Conservation (phyloP, 2,329 filamentous ascomycete genomes). For the Sodiomyces alkalinus region DNA sequence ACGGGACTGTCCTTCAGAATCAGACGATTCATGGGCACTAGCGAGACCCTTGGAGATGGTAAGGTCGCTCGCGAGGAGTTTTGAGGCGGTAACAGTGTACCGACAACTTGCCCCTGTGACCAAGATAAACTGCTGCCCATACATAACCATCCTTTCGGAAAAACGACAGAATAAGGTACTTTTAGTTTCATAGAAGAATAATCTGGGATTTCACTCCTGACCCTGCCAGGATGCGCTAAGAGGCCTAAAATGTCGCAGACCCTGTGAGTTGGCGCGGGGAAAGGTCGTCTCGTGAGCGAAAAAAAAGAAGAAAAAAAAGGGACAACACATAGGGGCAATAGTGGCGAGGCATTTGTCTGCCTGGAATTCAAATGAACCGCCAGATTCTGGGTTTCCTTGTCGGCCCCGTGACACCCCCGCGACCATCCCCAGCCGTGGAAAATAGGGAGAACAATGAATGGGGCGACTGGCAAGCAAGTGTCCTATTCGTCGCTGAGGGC, state of each 20-base stretch:
- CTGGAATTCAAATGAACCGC: background rate
- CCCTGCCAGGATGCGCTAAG: too few relatives aligned
- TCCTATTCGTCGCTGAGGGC: background rate
- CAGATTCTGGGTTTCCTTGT: background rate
- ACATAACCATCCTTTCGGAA: too few relatives aligned
- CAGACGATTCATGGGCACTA: too few relatives aligned
- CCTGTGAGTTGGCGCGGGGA: background rate
- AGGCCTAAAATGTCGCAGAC: conserved; percentile 2
- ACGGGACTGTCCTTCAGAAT: too few relatives aligned
- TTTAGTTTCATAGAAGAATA: too few relatives aligned
- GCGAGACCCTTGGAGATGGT: too few relatives aligned
- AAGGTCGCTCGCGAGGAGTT: too few relatives aligned
- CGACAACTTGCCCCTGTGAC: too few relatives aligned
- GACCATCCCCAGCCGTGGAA: conserved; percentile 1
- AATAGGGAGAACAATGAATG: background rate
- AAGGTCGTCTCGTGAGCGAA: background rate
- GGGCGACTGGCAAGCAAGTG: background rate
- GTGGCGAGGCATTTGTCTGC: background rate
- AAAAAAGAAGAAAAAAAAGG: background rate
- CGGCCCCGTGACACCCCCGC: background rate
- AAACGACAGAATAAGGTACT: too few relatives aligned
- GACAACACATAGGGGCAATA: conserved; percentile 1
- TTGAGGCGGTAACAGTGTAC: too few relatives aligned
- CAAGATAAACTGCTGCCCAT: too few relatives aligned
- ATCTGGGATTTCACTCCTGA: too few relatives aligned